Percentiles rank a stretch among this genome's conserved stretches.
Evolutionary conservation across 176 grass and related monocot species (phyloP).

Genomic region (Hordeum vulgare): DNA sequence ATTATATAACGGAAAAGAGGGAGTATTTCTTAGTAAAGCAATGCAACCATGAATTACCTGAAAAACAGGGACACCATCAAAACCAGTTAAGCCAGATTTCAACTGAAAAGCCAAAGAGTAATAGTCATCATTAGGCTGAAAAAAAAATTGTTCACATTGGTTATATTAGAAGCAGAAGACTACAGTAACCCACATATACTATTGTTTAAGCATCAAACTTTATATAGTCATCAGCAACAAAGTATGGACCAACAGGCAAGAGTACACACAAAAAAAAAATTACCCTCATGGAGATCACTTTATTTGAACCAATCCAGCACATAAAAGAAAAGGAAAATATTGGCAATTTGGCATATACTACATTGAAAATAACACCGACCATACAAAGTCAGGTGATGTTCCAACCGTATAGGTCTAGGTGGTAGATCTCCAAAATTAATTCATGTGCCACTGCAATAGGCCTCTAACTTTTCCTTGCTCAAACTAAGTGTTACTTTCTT

Average conservation of each 20-base stretch:
- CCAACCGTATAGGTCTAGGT: too few relatives aligned
- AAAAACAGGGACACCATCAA: conserved; percentile 98
- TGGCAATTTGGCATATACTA: not conserved
- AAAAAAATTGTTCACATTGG: not conserved
- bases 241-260: not conserved
- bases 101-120: conserved; percentile 57
- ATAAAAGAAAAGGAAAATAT: not conserved
- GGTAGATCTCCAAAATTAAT: too few relatives aligned
- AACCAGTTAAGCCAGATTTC: conserved; percentile 70
- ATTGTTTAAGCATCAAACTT: not conserved
- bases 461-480: too few relatives aligned
- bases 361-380: too few relatives aligned
- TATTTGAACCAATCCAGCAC: not conserved
- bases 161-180: not conserved
- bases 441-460: too few relatives aligned
- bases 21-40: not conserved
- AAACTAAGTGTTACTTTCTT: too few relatives aligned
- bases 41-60: conserved; percentile 49
- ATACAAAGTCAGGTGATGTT: too few relatives aligned
- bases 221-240: not conserved
- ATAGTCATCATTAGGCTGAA: not conserved
- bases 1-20: not conserved
- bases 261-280: not conserved
- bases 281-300: not conserved
- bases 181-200: not conserved